A percentile compares a stretch with the other conserved stretches of the same genome.
phyloP scores from a whole-genome alignment of 169 alveolate species.

The Besnoitia besnoiti region DNA sequence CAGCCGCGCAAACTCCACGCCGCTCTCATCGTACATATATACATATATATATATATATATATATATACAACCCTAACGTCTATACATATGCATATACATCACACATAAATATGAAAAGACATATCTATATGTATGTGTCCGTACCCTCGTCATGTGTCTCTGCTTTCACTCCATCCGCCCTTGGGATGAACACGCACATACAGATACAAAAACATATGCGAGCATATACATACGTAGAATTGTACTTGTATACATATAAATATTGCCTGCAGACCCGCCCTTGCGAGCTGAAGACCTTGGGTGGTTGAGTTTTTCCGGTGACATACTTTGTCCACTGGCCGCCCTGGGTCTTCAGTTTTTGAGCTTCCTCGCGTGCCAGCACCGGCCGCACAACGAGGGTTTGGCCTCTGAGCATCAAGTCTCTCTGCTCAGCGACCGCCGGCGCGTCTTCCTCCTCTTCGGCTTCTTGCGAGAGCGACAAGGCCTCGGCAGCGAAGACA shows the following conservation, averaged over 20 bases:
- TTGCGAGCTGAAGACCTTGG: too few relatives aligned
- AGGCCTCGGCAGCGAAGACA: conserved; percentile 30
- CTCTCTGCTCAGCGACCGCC: background rate
- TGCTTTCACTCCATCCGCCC: too few relatives aligned
- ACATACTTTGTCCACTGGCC: background rate
- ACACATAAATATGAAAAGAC: background rate
- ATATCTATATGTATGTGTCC: background rate
- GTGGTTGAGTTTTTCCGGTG: too few relatives aligned
- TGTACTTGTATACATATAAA: too few relatives aligned
- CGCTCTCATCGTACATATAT: background rate
- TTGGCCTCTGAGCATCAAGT: background rate
- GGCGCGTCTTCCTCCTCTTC: background rate
- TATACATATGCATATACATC: background rate
- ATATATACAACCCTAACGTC: background rate
- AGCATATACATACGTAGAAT: background rate
- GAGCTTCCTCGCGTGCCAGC: conserved; percentile 8
- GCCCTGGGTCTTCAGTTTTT: background rate
- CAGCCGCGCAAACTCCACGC: background rate
- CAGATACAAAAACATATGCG: background rate
- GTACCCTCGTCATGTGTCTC: too few relatives aligned
- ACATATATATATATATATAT: background rate
- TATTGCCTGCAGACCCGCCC: too few relatives aligned
- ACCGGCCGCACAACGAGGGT: background rate
- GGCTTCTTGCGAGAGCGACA: background rate
- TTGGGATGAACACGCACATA: background rate